Base-by-base conservation (phyloP, 352 stramenopile species). In the Stramenopiles sp. region DNA sequence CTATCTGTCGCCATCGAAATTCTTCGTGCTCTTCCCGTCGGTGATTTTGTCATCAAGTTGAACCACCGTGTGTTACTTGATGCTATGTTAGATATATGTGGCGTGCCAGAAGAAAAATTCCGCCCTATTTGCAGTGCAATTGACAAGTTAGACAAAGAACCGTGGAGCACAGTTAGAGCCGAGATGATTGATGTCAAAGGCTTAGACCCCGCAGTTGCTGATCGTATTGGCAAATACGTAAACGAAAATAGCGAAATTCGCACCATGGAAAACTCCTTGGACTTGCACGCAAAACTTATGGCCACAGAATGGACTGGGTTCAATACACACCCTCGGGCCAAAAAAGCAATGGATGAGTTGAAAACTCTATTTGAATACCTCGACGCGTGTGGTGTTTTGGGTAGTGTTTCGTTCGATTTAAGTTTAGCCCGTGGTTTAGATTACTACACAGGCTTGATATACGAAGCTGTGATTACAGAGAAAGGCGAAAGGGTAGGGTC, bases 401-500 rank as follows among this genome's bases (percentile, higher is more conserved):
- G 97, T 80, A 27, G 85, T 82, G 91, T 98, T 80, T 95, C 91
- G 31, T 99, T 99, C 83, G 96, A 99, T 82, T 86, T 99, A 44
- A 97, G 90, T 84, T 89, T 99, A 71, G 96, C 96, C 22, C 92
- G 96, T 31, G 96, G 96, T 30, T 88, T 99, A 8, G 95, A 99
- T 87, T 99, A 99, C 91, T 99, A 99, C 88, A 99, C 95, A 22
- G 96, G 96, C 22, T 88, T 99, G 71, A 99, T 99, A 85, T 99
- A 99, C 87, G 96, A 99, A 88, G 97, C 96, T 80, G 93, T 99
- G 32, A 91, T 98, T 30, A 88, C 91, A 75, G 93, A 90, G 82
- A 91, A 86, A 30, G 86, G 86, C 0, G 89, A 91, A 82, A 87
- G 92, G 22, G 55, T 71, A 22, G 96, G 96, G 76, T 98, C 93